phyloP scores from a whole-genome alignment of 2,329 filamentous ascomycete genomes.

The Trichophaea hybrida region DNA sequence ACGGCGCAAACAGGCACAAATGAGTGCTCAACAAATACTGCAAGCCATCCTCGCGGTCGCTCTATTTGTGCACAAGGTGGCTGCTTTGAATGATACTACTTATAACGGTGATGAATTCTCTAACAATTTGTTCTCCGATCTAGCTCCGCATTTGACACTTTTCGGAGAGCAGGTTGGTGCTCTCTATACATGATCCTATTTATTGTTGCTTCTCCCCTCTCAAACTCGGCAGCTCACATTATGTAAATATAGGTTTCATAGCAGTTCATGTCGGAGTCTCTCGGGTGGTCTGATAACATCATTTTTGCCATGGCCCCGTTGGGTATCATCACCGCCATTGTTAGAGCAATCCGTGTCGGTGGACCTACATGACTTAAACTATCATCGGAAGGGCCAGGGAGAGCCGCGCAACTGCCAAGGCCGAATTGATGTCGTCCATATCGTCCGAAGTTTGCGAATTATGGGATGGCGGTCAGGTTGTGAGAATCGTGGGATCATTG shows the following conservation, averaged over 20 bases:
- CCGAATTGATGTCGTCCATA: neutral
- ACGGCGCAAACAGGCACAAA: too few relatives aligned
- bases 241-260: too few relatives aligned
- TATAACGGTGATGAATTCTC: neutral
- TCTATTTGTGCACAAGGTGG: too few relatives aligned
- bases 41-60: too few relatives aligned
- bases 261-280: too few relatives aligned
- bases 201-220: too few relatives aligned
- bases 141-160: neutral
- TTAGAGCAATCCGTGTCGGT: neutral
- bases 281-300: neutral
- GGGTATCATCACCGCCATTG: slow-evolving; percentile 27
- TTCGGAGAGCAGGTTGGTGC: too few relatives aligned
- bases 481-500: too few relatives aligned
- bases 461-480: slow-evolving; percentile 25
- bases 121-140: neutral
- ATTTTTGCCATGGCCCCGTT: slow-evolving; percentile 21
- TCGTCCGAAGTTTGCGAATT: slow-evolving; percentile 29
- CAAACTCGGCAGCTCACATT: too few relatives aligned
- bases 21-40: too few relatives aligned
- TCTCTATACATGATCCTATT: too few relatives aligned
- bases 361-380: slow-evolving; percentile 18
- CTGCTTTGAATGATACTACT: too few relatives aligned
- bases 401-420: slow-evolving; percentile 22
- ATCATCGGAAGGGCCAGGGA: slow-evolving; percentile 26